Evolutionary conservation across 73 alveolate species (phyloP).

Genomic region (Uronychia setigera): DNA sequence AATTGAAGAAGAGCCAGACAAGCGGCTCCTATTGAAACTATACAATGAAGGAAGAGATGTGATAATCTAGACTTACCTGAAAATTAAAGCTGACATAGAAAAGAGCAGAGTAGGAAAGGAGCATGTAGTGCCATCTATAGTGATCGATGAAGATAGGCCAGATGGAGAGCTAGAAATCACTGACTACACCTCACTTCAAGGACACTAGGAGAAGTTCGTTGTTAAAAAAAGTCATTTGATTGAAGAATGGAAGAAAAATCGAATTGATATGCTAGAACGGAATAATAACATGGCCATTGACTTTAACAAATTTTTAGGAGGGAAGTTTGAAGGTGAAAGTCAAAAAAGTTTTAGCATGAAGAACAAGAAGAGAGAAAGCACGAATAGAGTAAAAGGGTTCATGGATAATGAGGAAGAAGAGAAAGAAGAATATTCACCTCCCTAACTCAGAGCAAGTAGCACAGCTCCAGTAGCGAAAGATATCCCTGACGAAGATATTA

Average conservation of each 20-base stretch:
- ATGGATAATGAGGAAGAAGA: background rate
- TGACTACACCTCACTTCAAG: background rate
- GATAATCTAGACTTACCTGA: background rate
- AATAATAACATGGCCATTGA: background rate
- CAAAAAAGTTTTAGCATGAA: too few relatives aligned
- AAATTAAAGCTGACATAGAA: background rate
- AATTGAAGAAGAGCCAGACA: background rate
- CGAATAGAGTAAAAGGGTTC: background rate
- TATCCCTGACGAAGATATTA: constrained; percentile 27
- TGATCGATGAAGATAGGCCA: background rate
- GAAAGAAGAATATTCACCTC: background rate
- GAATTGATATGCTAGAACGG: background rate
- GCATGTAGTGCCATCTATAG: background rate
- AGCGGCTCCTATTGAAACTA: background rate
- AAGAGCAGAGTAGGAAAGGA: background rate
- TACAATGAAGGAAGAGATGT: background rate
- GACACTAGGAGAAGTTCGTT: background rate
- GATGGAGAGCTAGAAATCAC: background rate
- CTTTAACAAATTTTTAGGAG: background rate
- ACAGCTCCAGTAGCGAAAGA: constrained; percentile 13
- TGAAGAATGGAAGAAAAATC: constrained; percentile 49
- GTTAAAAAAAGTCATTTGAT: constrained; percentile 33
- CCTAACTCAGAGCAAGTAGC: background rate
- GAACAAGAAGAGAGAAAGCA: background rate
- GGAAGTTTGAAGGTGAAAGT: background rate